A percentile compares a stretch with the other conserved stretches of the same genome.
Conservation (phyloP, 2,329 filamentous ascomycete genomes). For the Talaromyces sp. region DNA sequence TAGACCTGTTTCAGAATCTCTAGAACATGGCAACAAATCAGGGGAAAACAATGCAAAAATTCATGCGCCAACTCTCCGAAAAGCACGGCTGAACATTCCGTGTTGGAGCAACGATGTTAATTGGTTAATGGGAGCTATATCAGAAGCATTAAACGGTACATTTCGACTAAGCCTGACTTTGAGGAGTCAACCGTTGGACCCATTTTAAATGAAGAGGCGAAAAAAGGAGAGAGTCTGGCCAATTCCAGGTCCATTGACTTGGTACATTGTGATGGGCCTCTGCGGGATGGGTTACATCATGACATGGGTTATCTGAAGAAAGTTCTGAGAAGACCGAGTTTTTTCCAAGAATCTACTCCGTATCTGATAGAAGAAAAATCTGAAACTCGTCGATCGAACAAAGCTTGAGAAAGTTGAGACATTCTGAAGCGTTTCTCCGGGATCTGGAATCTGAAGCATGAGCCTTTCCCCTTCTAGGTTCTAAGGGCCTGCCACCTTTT, state of each 20-base stretch:
- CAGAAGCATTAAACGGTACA: not conserved
- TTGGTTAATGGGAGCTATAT: not conserved
- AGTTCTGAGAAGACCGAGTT: not conserved
- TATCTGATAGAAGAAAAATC: not conserved
- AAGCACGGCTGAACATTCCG: not conserved
- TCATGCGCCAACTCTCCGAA: not conserved
- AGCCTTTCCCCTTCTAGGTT: not conserved
- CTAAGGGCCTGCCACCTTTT: not conserved
- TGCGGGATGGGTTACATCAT: not conserved
- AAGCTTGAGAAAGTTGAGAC: not conserved
- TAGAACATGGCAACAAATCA: not conserved
- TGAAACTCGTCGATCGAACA: constrained; percentile 9
- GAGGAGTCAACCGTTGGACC: not conserved
- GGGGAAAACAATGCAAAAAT: not conserved
- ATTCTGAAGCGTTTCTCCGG: constrained; percentile 8
- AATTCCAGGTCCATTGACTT: constrained; percentile 2
- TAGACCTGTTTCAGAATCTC: constrained; percentile 11
- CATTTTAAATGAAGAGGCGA: not conserved
- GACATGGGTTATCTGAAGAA: not conserved
- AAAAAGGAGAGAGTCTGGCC: not conserved
- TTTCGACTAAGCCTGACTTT: not conserved
- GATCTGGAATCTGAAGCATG: not conserved
- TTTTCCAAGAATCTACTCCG: not conserved
- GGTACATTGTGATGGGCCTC: not conserved
- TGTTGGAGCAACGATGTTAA: not conserved